Evolutionary conservation across 345 rosid species (phyloP), one percentile per base, ranked within the genome.

Genomic region (Acer negundo): DNA sequence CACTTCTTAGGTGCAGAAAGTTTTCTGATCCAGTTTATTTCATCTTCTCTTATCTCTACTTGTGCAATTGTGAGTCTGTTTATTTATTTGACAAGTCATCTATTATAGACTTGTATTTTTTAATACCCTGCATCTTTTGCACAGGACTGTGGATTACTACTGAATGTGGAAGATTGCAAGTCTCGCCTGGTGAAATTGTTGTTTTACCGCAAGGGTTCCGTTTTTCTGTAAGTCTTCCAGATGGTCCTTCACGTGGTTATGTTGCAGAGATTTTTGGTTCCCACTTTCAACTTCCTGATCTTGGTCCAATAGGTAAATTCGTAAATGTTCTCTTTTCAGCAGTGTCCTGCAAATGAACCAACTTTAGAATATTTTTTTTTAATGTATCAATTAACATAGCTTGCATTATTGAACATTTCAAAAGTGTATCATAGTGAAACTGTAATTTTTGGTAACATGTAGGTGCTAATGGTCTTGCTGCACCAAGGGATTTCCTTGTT

Each of bases 401-500:
- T 26, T 70, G 7, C 49, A 46, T 26, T 61, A 20, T 55, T 22
- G 46, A 63, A 15, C 75, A 70, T 40, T 67, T 67, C 46, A 64
- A 75, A 70, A 53, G 10, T 47, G 44, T 47, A 35, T 24, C 26
- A 44, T 19, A 17, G 46, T 51, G 38, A 42, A 58, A 56, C 40
- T 63, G n/a, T 70, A 65, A 70, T 20, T 65, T 22, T 68, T 80
- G 61, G 16, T 67, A 80, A 53, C 72, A 58, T 75, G 59, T 53
- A 95, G 99, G 98, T 87, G 98, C 92, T 62, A 95, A 95, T 83
- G 99, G 99, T 81, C 99, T 95, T 81, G 97, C 98, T 80, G 94
- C 97, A 47, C 86, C 96, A 22, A 92, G 97, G 79, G 95, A 95
- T 80, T 95, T 95, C 79, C 96, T 93, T 83, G 92, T 77, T 74